Percentiles rank a stretch among this genome's conserved stretches.
phyloP scores from a whole-genome alignment of 169 alveolate genomes.

The Plasmodium falciparum region DNA sequence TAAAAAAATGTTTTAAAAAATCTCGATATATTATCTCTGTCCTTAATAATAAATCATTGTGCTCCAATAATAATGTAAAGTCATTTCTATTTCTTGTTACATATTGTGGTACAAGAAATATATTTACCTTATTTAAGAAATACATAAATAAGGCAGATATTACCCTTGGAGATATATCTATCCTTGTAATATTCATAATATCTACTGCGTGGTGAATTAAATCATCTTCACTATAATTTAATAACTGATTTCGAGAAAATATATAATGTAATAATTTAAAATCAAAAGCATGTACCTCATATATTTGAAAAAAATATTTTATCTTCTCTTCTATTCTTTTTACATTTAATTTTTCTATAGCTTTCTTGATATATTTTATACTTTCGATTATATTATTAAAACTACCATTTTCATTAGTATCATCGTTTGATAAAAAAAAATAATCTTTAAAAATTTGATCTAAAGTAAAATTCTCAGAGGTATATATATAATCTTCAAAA shows the following conservation, averaged over 20 bases:
- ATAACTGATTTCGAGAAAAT: conserved; percentile 20
- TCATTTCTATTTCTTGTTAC: conserved; percentile 6
- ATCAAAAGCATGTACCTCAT: conserved; percentile 21
- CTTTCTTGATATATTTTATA: conserved; percentile 18
- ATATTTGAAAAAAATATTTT: conserved; percentile 11
- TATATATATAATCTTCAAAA: conserved; percentile 39
- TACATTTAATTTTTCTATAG: conserved; percentile 33
- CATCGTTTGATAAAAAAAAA: conserved; percentile 15
- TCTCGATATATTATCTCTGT: conserved; percentile 26
- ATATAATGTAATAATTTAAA: conserved; percentile 22
- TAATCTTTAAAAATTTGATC: conserved; percentile 34
- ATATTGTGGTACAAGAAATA: conserved; percentile 30
- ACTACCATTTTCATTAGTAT: conserved; percentile 5
- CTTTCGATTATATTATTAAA: conserved; percentile 17
- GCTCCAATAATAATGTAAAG: conserved; percentile 11
- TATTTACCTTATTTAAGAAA: conserved; percentile 28
- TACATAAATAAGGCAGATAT: conserved; percentile 16
- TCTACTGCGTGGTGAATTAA: conserved; percentile 18
- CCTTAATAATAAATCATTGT: conserved; percentile 25
- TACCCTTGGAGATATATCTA: conserved; percentile 50
- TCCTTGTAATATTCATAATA: conserved; percentile 38
- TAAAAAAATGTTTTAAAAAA: conserved; percentile 22
- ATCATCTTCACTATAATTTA: conserved; percentile 47
- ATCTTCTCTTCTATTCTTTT: conserved; percentile 29
- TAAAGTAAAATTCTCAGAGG: conserved; percentile 18